A percentile compares a stretch with the other conserved stretches of the same genome.
Conservation (phyloP, 768 basidiomycete species). For the Suillus placidus region DNA sequence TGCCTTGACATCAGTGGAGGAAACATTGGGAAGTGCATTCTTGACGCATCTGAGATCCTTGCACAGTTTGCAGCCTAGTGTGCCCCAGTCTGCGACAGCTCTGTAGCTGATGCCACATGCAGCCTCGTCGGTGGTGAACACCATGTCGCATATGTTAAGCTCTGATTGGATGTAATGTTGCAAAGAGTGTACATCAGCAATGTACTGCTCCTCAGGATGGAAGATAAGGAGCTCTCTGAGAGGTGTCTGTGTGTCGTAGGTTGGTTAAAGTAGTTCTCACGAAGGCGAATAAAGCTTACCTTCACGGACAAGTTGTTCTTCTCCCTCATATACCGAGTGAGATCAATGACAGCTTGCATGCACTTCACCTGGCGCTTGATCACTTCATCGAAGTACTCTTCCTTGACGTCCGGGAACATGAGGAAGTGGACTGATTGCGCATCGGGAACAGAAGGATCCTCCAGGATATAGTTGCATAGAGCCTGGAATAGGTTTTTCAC, state of each 20-base stretch:
- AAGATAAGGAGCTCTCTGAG: constrained; percentile 91
- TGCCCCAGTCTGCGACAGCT: constrained; percentile 93
- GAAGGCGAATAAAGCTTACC: constrained; percentile 48
- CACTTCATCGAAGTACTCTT: constrained; percentile 93
- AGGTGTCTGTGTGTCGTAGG: constrained; percentile 62
- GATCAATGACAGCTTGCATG: constrained; percentile 94
- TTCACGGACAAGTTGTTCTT: constrained; percentile 85
- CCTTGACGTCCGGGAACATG: constrained; percentile 89
- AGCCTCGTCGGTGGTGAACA: constrained; percentile 88
- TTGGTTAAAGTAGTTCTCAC: constrained; percentile 5
- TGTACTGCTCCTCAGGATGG: constrained; percentile 83
- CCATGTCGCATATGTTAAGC: constrained; percentile 89
- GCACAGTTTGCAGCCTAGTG: constrained; percentile 89
- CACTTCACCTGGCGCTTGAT: constrained; percentile 94
- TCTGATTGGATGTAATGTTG: constrained; percentile 91
- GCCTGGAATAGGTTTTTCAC: constrained; percentile 97
- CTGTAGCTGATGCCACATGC: constrained; percentile 87
- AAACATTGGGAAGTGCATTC: constrained; percentile 77
- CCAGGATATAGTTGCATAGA: constrained; percentile 79
- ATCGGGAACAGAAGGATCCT: constrained; percentile 69
- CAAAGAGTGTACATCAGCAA: constrained; percentile 82
- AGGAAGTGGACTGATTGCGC: constrained; percentile 95
- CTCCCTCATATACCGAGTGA: constrained; percentile 88
- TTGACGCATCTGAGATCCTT: constrained; percentile 91
- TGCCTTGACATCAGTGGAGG: constrained; percentile 80